Evolutionary conservation across 1,284 basidiomycete species (phyloP), one percentile per base, ranked within the genome.

Genomic region (Sanghuangporus weigelae): DNA sequence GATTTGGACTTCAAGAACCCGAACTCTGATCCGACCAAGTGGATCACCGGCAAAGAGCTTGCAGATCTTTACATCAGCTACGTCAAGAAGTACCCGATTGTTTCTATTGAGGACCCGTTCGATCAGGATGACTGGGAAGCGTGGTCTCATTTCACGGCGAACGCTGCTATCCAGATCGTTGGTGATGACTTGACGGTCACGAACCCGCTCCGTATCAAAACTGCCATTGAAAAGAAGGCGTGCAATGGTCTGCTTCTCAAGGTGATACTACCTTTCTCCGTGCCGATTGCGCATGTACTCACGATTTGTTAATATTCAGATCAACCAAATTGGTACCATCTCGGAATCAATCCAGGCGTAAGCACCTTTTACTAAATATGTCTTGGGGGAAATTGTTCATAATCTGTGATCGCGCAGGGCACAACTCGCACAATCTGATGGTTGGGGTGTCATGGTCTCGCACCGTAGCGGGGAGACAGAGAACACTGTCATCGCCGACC

Each of bases 111-210:
- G 82, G 96, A 99, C 79, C 96, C 96, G 77, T 99, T 99, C 81
- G 96, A 99, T 81, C 96, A 99, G 84, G 97, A 99, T 77, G 96
- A 98, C 83, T 98, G 95, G 92, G 95, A 95, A 77, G 94, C 95
- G 53, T 99, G 97, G 97, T 81, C 87, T 53, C 89, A 96, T 83
- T 94, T 98, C 81, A 96, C 91, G 71, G 78, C 81, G 72, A 77
- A 85, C 67, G 83, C 85, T 71, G 81, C 82, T 31, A 90, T 94
- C 74, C 95, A 96, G 81, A 92, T 98, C 73, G 96, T 98, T 72
- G 96, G 96, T 73, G 96, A 99, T 74, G 96, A 99, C 77, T 80
- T 99, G 79, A 98, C 96, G 11, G 97, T 99, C 72, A 99, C 97
- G 74, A 99, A 99, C 88, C 95, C 95, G 51, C 80, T 92, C 68